phyloP scores from a whole-genome alignment of 2,329 filamentous ascomycete species.

The Aspergillus aculeatinus region DNA sequence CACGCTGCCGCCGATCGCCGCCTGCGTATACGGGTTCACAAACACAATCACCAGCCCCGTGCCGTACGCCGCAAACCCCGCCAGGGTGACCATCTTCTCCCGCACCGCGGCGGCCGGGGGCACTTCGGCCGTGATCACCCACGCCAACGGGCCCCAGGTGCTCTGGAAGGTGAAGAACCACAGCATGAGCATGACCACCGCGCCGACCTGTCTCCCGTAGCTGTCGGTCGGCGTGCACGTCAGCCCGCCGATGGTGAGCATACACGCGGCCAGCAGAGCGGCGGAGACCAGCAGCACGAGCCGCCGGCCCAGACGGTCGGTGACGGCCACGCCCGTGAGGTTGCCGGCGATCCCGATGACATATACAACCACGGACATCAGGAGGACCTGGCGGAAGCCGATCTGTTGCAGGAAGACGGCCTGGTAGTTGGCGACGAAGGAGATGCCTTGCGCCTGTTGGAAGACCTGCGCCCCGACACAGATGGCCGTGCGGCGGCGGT shows the following conservation, averaged over 20 bases:
- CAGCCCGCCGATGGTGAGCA: not conserved
- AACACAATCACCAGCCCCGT: constrained; percentile 28
- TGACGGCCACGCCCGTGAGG: not conserved
- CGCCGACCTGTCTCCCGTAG: not conserved
- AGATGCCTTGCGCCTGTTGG: constrained; percentile 9
- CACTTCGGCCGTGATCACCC: constrained; percentile 32
- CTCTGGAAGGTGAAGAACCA: constrained; percentile 17
- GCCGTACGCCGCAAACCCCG: constrained; percentile 28
- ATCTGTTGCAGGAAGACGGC: constrained; percentile 15
- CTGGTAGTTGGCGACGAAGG: constrained; percentile 14
- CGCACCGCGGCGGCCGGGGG: constrained; percentile 25
- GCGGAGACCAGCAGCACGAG: not conserved
- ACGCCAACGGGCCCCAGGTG: constrained; percentile 23
- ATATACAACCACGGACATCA: constrained; percentile 7
- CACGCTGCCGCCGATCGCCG: constrained; percentile 22
- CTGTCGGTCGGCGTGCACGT: not conserved
- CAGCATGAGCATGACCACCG: constrained; percentile 16
- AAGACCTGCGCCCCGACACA: constrained; percentile 3
- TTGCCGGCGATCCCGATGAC: not conserved
- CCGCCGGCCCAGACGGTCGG: not conserved
- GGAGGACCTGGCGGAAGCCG: constrained; percentile 7
- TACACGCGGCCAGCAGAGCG: not conserved
- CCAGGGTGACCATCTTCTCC: constrained; percentile 30
- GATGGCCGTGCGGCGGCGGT: not conserved
- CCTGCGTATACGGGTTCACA: constrained; percentile 33